Base-by-base conservation (phyloP, 2,329 filamentous ascomycete genomes). In the Madurella mycetomatis region DNA sequence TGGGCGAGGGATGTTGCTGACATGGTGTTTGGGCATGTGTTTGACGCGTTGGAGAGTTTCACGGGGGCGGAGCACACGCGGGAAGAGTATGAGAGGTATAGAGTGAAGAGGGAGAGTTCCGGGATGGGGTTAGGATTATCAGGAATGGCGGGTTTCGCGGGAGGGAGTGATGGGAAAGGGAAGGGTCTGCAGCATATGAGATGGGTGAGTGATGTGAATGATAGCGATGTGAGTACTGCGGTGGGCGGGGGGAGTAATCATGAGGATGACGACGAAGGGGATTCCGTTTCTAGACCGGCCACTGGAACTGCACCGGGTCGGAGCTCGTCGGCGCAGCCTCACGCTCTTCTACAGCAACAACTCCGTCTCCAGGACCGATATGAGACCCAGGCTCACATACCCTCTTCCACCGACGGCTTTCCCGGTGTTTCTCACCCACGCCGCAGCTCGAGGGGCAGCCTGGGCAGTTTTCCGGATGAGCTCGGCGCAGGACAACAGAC, bases 11-110 rank as follows among this genome's bases (percentile, higher is more conserved):
- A 96, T 64, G 88, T 95, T 7, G 82, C 95, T 61, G 76, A 79
- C 1, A 83, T 91, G 49, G 92, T 97, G 2, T 96, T 96, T 66
- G 88, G 86, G 15, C 90, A 95, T 67, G 90, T 99, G 1, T 92
- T 96, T 60, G 87, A 95, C 63, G 92, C 94, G 0, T 76, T 99
- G 9, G 84, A 95, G 56, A 85, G 79, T 62, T 90, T 86, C 66
- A 81, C 78, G 2, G 75, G 77, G 41, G 75, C 81, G 0, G 76
- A 78, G 46, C 81, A 85, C 63, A 76, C 78, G 1, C 73, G 78
- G 54, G 82, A 83, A 63, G 81, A 86, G 64, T 86, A 82, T 60
- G 81, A 79, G 50, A 75, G 75, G 41, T 86, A 85, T 63, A 73
- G 73, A 47, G 68, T 77, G 30, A 72, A 80, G 44, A 25, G 51